Percentiles rank a stretch among this genome's conserved stretches.
phyloP scores from a whole-genome alignment of 2,329 filamentous ascomycete genomes.

The Cytospora paraplurivora region DNA sequence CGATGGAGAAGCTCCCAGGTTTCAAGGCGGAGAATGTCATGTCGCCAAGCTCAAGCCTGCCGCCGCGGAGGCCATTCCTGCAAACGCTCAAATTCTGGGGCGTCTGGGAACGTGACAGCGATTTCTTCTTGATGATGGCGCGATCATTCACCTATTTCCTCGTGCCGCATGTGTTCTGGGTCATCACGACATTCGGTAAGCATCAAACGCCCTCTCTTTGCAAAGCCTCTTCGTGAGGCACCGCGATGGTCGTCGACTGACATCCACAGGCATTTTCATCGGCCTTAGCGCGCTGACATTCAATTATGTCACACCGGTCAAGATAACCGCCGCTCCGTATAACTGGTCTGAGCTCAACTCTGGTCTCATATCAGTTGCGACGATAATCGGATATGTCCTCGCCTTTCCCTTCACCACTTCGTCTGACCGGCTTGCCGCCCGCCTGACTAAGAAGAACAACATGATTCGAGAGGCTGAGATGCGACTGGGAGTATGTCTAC shows the following conservation, averaged over 20 bases:
- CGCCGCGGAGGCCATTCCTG: conserved; percentile 44
- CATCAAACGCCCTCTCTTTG: conserved; percentile 31
- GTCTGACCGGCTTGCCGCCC: conserved; percentile 47
- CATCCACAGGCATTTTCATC: conserved; percentile 44
- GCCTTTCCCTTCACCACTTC: conserved; percentile 49
- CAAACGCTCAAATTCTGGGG: conserved; percentile 48
- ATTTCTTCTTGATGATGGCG: conserved; percentile 48
- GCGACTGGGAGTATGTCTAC: conserved; percentile 44
- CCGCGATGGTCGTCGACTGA: background rate
- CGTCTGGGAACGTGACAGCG: conserved; percentile 43
- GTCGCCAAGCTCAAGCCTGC: conserved; percentile 31
- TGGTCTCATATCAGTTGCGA: conserved; percentile 48
- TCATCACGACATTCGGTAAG: conserved; percentile 46
- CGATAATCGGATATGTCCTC: conserved; percentile 40
- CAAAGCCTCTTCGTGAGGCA: background rate
- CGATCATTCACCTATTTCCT: conserved; percentile 51
- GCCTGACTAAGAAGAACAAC: conserved; percentile 45
- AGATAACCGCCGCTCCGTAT: conserved; percentile 48
- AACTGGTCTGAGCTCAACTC: conserved; percentile 48
- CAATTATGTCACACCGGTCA: conserved; percentile 53
- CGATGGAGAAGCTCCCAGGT: conserved; percentile 24
- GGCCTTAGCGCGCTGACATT: conserved; percentile 52
- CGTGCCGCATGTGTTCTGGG: conserved; percentile 53
- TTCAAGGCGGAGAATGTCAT: conserved; percentile 8
- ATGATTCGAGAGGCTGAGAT: conserved; percentile 54